These are phyloP conservation scores for Geotrichum histeridarum DNA, from an alignment of 1,139 yeast genomes.

Conservation along the genomic window DNA sequence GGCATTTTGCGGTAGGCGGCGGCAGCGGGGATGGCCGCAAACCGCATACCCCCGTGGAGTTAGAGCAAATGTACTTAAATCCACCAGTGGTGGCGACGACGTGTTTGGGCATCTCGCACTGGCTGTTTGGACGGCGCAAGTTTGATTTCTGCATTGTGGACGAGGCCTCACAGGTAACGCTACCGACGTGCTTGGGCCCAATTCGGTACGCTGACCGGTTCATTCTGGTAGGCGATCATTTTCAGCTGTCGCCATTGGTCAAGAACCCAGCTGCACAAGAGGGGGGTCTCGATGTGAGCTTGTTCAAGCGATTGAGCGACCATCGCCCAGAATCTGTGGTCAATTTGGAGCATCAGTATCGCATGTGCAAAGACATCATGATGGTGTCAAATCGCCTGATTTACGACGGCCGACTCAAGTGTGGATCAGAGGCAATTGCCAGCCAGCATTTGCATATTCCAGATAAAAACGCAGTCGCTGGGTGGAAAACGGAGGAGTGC, in stretches of 20 bases:
- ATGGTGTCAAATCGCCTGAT: slow-evolving; percentile 70
- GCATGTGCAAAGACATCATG: slow-evolving; percentile 93
- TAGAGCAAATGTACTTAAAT: slow-evolving; percentile 49
- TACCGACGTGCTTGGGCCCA: slow-evolving; percentile 90
- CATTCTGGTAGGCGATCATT: slow-evolving; percentile 90
- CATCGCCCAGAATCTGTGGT: slow-evolving; percentile 65
- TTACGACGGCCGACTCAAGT: slow-evolving; percentile 66
- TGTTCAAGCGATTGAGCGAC: slow-evolving; percentile 70
- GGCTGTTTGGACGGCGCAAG: slow-evolving; percentile 51
- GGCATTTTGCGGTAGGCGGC: slow-evolving; percentile 40
- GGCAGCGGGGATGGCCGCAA: slow-evolving; percentile 32
- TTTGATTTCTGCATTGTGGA: slow-evolving; percentile 94
- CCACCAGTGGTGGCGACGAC: slow-evolving; percentile 85
- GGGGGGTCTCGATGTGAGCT: slow-evolving; percentile 69
- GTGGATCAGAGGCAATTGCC: slow-evolving; percentile 67
- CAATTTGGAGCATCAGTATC: slow-evolving; percentile 74
- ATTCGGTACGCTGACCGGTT: slow-evolving; percentile 70
- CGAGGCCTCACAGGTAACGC: slow-evolving; percentile 91
- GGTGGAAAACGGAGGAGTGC: slow-evolving; percentile 15
- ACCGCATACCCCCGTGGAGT: slow-evolving; percentile 26
- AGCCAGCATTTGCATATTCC: slow-evolving; percentile 51
- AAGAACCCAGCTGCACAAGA: slow-evolving; percentile 47
- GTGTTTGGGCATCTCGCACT: slow-evolving; percentile 62
- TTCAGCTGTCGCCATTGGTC: slow-evolving; percentile 84
- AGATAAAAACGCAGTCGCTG: slow-evolving; percentile 22